These are phyloP conservation scores for Calycina herbarum DNA, from an alignment of 2,329 filamentous ascomycete genomes.

Conservation along the genomic window DNA sequence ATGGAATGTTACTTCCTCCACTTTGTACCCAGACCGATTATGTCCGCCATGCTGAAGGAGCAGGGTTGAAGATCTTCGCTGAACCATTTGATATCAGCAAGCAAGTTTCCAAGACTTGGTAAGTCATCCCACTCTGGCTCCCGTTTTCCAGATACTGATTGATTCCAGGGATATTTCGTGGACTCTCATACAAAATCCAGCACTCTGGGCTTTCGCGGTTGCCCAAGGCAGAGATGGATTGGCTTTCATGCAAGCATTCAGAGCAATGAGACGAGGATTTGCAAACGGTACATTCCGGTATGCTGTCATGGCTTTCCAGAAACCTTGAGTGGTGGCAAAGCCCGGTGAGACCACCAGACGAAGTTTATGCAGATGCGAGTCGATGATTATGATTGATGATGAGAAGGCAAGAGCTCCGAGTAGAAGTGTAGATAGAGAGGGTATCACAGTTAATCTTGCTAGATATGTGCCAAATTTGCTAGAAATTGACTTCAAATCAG, in stretches of 20 bases:
- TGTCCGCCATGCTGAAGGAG: conserved; percentile 48
- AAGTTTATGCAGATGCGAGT: no score
- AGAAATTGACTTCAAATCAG: no score
- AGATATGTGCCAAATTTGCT: no score
- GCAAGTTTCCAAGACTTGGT: conserved; percentile 61
- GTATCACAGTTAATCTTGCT: no score
- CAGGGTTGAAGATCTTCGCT: conserved; percentile 47
- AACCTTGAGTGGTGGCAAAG: conserved; percentile 32
- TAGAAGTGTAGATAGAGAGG: background rate
- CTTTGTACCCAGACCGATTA: conserved; percentile 56
- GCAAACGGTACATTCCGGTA: conserved; percentile 59
- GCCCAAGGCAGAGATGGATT: conserved; percentile 60
- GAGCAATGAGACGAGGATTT: conserved; percentile 61
- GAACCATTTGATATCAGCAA: conserved; percentile 57
- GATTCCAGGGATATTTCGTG: conserved; percentile 60
- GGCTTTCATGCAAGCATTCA: conserved; percentile 60
- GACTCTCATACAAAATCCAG: conserved; percentile 58
- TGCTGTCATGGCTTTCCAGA: conserved; percentile 58
- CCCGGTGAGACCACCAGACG: no score
- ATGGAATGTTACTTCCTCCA: conserved; percentile 61
- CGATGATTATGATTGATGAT: no score
- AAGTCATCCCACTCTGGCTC: conserved; percentile 24
- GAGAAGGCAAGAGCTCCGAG: no score
- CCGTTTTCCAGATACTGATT: background rate
- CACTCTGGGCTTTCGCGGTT: conserved; percentile 61